Base-by-base conservation (phyloP, 768 basidiomycete species). In the Gloeophyllum trabeum region DNA sequence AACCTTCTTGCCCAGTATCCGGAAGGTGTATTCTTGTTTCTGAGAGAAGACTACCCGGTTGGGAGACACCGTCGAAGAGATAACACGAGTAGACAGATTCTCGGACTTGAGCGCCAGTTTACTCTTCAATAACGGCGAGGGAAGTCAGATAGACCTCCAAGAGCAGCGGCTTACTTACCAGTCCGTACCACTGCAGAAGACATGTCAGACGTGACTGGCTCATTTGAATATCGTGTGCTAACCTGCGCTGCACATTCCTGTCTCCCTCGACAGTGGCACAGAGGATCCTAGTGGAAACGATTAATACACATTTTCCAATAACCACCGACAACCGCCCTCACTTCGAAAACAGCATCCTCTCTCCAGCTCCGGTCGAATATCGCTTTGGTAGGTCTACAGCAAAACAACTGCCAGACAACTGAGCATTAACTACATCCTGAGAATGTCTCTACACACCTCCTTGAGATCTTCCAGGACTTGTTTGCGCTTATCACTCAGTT, bases 11-110 rank as follows among this genome's bases (percentile, higher is more conserved):
- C 70, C 70, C 13, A 75, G 47, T 20, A 73, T 56, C 19, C 73
- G 69, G n/a, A 66, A 46, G 4, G 71, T 76, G 54, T 82, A 86
- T 49, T 71, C 70, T 48, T 79, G 79, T 7, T 59, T 69, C 53
- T 83, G 76, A 23, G 66, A 61, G 49, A 69, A 78, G 6, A 81
- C 67, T 6, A 83, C 55, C 20, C 72, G 74, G 52, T 79, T 80
- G 3, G 81, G 82, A 10, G 56, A 49, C 30, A 62, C 55, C 1
- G 74, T 78, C 0, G 79, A 79, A 0, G 76, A 70, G 61, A 83
- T 70, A 4, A 82, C 62, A 21, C 77, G 71, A 28, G 58, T 64
- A 7, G 69, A 66, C 10, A 76, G 47, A 5, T 65, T 71, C 44
- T 67, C 66, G 2, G 78, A 73, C 24, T 64, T 61, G 4, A 72